phyloP scores from a whole-genome alignment of 805 yeast genomes.

The Cyberlindnera americana region DNA sequence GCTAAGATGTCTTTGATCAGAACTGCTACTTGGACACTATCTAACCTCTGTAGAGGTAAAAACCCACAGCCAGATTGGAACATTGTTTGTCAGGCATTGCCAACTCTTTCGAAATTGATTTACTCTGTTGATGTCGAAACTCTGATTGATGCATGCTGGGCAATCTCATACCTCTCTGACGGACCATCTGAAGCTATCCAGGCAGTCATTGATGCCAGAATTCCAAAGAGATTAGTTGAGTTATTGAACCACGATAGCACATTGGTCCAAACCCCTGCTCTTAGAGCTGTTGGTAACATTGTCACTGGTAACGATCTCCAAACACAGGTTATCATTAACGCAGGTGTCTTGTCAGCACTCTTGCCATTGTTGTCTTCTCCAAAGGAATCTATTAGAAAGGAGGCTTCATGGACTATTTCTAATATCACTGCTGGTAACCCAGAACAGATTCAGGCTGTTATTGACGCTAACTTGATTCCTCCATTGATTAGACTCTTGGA shows the following conservation, averaged over 20 bases:
- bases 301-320: conserved; percentile 96
- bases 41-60: conserved; percentile 95
- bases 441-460: conserved; percentile 94
- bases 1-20: conserved; percentile 87
- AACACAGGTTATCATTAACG: conserved; percentile 91
- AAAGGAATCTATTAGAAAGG: conserved; percentile 91
- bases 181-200: conserved; percentile 92
- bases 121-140: conserved; percentile 92
- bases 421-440: conserved; percentile 97
- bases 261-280: conserved; percentile 91
- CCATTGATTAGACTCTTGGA: conserved; percentile 77
- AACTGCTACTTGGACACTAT: conserved; percentile 97
- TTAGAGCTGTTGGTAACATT: conserved; percentile 96
- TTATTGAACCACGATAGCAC: conserved; percentile 80
- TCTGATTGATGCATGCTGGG: conserved; percentile 97
- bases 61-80: conserved; percentile 96
- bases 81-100: conserved; percentile 80
- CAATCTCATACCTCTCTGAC: conserved; percentile 90
- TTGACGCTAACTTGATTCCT: conserved; percentile 90
- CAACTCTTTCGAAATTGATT: conserved; percentile 86
- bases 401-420: conserved; percentile 98
- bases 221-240: conserved; percentile 92
- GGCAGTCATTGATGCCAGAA: conserved; percentile 94
- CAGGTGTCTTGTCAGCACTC: conserved; percentile 86
- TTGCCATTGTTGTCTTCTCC: conserved; percentile 75